Base-by-base conservation (phyloP, 208 protist species). In the Porcisia deanei region DNA sequence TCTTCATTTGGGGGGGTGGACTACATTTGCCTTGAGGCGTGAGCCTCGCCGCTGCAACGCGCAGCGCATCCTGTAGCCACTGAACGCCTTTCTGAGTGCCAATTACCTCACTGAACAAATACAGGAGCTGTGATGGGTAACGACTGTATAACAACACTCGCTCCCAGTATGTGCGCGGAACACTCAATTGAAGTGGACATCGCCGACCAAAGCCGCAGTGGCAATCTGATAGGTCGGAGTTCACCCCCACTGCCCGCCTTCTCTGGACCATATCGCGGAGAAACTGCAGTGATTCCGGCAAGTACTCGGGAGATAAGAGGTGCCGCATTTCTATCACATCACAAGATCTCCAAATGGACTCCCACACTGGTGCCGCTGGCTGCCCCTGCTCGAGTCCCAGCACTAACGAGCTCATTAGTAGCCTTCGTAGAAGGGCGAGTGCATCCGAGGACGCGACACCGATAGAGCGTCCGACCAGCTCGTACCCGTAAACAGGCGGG, bases 41-140 rank as follows among this genome's bases (percentile, higher is more conserved):
- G 22, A 57, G 39, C 41, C 25, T 30, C 18, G 34, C 9, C 1
- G 45, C 22, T 1, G 68, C 59, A 4, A 53, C 41, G 14, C 9
- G 57, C 41, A 85, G 34, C 10, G 74, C 80, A 14, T 58, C 45
- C n/a, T 69, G 61, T 41, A 85, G 57, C 72, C 77, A 80, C 12
- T 49, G 8, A 5, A 41, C 73, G 47, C 69, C 16, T 39, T 57
- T 73, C n/a, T 37, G 64, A 18, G 67, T 72, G 22, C 68, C 83
- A 18, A 84, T 20, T 41, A 83, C 60, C 63, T 88, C 81, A 45
- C 70, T 81, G 25, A 88, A 76, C 34, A 73, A 68, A 69, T 82
- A 88, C 25, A 88, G 70, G 7, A 86, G 61, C 76, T 86, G 81
- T 1, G 81, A 85, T 1, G 81, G 66, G 59, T 63, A 82, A 39